Evolutionary conservation across 106 monocot species (phyloP), one percentile per base, ranked within the genome.

Genomic region (Allium fistulosum): DNA sequence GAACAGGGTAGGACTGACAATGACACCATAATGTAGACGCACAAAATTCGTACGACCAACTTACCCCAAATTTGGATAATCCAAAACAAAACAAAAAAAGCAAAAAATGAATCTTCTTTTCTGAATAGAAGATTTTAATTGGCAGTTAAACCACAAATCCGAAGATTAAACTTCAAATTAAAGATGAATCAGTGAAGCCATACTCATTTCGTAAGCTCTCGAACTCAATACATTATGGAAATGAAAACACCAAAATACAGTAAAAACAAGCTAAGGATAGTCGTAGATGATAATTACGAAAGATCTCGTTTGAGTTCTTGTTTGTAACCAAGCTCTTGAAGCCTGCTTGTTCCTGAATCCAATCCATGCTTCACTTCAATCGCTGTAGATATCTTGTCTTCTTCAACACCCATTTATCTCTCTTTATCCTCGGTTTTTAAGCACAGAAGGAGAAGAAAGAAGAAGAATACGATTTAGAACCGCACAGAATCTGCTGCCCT

Each of bases 261-360:
- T 4, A 69, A 7, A 17, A 53, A 51, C 56, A 66, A 37, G 37
- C 37, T 37, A 37, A 37, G 2, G 37, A 37, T 37, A 60, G 17
- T 15, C 9, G n/a, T 10, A 4, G 26, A 47, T 11, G 7, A 69
- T 48, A 12, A 15, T 83, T 81, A 94, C 90, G 90, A 90, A 84
- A 90, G 89, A 57, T 82, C 90, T 46, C 94, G 94, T 72, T 85
- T 90, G 78, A 94, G 94, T 63, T 94, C 90, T 73, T 94, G 94
- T 79, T 91, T 87, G 90, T 94, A 94, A 3, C 94, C 94, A 52
- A 94, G 87, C 76, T 87, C 77, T 2, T 77, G 69, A 71, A 92
- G 88, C n/a, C 92, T 76, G 8, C 84, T 63, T 9, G 76, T 80
- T 48, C 88, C 92, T 51, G 90, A 73, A 51, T 85, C 83, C 61